Evolutionary conservation across 495 filamentous ascomycete species (phyloP), one percentile per base, ranked within the genome.

Genomic region (Penicillium ucsense): DNA sequence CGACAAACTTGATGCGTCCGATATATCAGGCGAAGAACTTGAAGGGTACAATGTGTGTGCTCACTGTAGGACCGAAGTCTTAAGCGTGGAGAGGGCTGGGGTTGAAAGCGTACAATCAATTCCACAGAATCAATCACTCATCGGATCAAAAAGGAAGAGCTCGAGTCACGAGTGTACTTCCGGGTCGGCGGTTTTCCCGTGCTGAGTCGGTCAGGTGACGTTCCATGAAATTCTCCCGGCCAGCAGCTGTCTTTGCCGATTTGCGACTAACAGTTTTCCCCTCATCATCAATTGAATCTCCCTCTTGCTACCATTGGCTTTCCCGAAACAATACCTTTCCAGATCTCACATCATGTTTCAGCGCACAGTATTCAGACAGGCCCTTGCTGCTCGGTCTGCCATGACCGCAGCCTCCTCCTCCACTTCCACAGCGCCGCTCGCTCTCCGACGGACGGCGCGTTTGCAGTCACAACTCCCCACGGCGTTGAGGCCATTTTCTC

Each of bases 351-450:
- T 31, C 51, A 74, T 74, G 71, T 67, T 74, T 62, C 67, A 71
- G 54, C 64, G 69, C 51, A 67, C 63, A 31, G 43, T 72, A 47
- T 46, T 74, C 53, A 67, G 67, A 69, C 69, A 72, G 51, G 57
- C 59, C 32, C 66, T 67, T 59, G 68, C 67, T 47, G 59, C 62
- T 50, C 65, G 65, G 54, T 67, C 71, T 52, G 48, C 60, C 38
- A 53, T 69, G 35, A 54, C 66, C 40, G 36, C 20, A 20, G 20
- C 63, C 49, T 61, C 47, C 32, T 31, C 65, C 45, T 63, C 63
- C 43, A 51, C 63, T 31, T 57, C 63, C 35, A 43, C 56, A 33
- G 55, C 66, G 33, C 51, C 66, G 41, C 59, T 61, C 48, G 57
- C 65, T 41, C 49, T 71, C 53, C 64, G 64, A 47, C 65, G 59